Conservation (phyloP, 345 rosid genomes). For the Eucalyptus fibrosa region DNA sequence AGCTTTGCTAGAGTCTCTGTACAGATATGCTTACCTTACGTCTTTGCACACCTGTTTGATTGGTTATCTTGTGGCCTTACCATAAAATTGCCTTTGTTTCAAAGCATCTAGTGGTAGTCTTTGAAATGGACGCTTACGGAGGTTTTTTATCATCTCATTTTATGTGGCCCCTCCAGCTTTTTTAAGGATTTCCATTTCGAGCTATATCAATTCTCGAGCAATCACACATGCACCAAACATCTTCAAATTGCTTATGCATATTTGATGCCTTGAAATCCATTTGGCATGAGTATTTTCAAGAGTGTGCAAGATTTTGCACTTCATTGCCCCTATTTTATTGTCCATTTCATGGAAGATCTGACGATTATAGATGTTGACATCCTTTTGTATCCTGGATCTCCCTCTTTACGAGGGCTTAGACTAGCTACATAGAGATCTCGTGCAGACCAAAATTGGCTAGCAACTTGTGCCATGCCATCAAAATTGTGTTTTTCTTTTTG, state of each 20-base stretch:
- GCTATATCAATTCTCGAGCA: background rate
- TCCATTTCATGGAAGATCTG: background rate
- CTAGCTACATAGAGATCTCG: background rate
- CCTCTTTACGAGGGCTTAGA: background rate
- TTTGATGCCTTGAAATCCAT: background rate
- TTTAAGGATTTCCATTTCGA: background rate
- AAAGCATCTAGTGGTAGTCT: background rate
- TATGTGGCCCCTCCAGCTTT: background rate
- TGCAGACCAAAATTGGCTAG: background rate
- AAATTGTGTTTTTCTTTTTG: background rate
- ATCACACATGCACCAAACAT: background rate
- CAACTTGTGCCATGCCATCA: background rate
- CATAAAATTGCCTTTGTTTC: no score
- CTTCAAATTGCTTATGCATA: background rate
- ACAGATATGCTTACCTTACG: no score
- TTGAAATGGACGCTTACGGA: background rate
- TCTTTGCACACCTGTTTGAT: no score
- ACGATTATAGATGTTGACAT: background rate
- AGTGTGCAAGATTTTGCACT: background rate
- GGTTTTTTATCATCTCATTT: background rate
- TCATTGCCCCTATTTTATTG: background rate
- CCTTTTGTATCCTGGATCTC: background rate
- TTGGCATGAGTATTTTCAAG: background rate
- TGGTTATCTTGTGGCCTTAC: no score
- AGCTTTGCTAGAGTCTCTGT: no score